Evolutionary conservation across 257 asterid species (phyloP), one percentile per base, ranked within the genome.

Genomic region (Knoxia roxburghii): DNA sequence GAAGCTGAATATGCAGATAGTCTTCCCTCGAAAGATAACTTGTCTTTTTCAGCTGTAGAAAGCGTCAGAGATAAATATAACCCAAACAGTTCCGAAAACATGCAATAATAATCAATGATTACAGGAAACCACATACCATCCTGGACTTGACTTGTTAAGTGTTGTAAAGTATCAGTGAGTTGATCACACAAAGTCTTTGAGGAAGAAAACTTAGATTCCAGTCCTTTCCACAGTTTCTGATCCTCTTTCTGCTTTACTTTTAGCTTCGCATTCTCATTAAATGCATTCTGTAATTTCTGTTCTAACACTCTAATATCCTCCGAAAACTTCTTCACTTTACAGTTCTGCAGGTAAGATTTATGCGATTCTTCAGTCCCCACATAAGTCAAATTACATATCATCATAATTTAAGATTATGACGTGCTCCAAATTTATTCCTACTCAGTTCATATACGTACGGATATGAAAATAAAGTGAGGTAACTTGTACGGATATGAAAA

Each of bases 231-330:
- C n/a, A 88, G 92, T 81, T 88, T 90, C 79, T 85, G 93, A 68
- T 94, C 98, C 76, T 94, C 99, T 79, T 88, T 90, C 78, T 85
- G 96, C 84, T 81, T 90, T 71, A 83, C 96, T 74, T 84, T 88
- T 59, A 87, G 82, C 81, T 83, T 89, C 2, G 93, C 86, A 77
- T 94, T 94, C 78, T 94, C 99, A 63, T 90, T 94, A 72, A 85
- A 80, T 6, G 93, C 95, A 78, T 63, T 83, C 82, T 85, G 96
- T 80, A 94, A 78, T 76, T 94, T 90, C 73, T 88, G 98, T 83
- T 94, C 98, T 63, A 94, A 78, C 21, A 78, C 61, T 50, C 64
- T 85, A 63, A 87, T 77, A 64, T 87, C 92, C 57, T 88, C 96
- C 2, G 80, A 83, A 81, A 82, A 78, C 71, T 83, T 94, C 84